Evolutionary conservation across 345 rosid genomes (phyloP).

Genomic region (Raphanus raphanistrum): DNA sequence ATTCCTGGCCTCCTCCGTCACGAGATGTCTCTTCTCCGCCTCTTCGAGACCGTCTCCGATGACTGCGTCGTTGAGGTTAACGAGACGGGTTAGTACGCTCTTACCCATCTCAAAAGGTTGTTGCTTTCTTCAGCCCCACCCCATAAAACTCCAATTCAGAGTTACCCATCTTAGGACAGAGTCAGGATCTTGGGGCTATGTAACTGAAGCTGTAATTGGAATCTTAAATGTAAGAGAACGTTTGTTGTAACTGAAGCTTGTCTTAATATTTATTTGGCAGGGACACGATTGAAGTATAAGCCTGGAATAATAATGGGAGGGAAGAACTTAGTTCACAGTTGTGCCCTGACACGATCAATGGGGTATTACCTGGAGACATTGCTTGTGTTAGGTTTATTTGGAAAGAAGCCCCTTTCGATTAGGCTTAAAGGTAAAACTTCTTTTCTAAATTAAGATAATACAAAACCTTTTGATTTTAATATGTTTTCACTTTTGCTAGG

Average conservation of each 20-base stretch:
- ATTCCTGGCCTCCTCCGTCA: constrained; percentile 80
- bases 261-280: constrained; percentile 41
- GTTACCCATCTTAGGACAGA: neutral
- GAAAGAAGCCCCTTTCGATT: constrained; percentile 61
- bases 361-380: constrained; percentile 89
- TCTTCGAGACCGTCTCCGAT: constrained; percentile 66
- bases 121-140: neutral
- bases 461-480: neutral
- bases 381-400: constrained; percentile 73
- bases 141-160: neutral
- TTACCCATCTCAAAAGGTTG: neutral
- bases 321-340: constrained; percentile 62
- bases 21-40: constrained; percentile 81
- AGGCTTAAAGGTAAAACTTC: constrained; percentile 62
- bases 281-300: constrained; percentile 65
- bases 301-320: constrained; percentile 90
- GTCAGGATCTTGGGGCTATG: neutral
- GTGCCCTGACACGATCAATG: constrained; percentile 71
- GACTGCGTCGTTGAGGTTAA: constrained; percentile 68
- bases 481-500: constrained; percentile 47
- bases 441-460: neutral
- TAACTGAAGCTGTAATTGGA: neutral
- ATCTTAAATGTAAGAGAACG: too few species aligned
- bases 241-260: too few species aligned
- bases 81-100: constrained; percentile 60